A percentile compares a stretch with the other conserved stretches of the same genome.
Conservation (phyloP, 2,329 filamentous ascomycete species). For the Pezicula rhizophila region DNA sequence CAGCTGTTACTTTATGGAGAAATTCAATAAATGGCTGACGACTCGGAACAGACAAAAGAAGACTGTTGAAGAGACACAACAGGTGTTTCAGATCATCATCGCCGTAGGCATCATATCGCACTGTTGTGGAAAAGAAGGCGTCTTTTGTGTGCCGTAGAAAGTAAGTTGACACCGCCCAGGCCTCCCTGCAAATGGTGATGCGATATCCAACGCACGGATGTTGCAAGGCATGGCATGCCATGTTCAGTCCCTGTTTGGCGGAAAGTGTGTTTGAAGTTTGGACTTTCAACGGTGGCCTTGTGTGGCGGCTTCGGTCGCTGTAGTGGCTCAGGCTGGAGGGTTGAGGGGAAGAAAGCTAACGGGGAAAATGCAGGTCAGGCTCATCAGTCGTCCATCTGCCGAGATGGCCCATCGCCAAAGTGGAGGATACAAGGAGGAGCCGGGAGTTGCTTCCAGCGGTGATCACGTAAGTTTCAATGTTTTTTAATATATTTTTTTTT, state of each 20-base stretch:
- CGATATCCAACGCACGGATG: constrained; percentile 18
- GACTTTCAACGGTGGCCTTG: constrained; percentile 12
- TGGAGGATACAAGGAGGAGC: constrained; percentile 39
- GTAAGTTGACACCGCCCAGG: constrained; percentile 19
- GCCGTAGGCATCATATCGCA: constrained; percentile 8
- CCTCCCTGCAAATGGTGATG: constrained; percentile 9
- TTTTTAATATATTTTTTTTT: constrained; percentile 12
- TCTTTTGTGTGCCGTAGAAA: constrained; percentile 3
- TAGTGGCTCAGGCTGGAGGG: constrained; percentile 9
- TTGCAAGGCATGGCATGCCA: constrained; percentile 19
- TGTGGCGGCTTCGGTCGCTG: too few species aligned
- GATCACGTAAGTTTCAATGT: constrained; percentile 37
- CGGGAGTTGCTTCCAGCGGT: constrained; percentile 27
- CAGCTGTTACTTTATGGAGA: constrained; percentile 7
- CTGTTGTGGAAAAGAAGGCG: constrained; percentile 5
- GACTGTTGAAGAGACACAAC: constrained; percentile 8
- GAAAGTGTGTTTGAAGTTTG: constrained; percentile 1
- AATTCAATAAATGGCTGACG: constrained; percentile 6
- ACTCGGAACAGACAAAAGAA: constrained; percentile 14
- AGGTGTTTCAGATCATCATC: constrained; percentile 17
- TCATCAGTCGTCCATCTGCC: constrained; percentile 9
- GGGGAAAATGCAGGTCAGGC: background rate
- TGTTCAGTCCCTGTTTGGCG: constrained; percentile 14
- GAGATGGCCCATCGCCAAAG: constrained; percentile 27
- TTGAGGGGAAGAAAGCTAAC: background rate